Evolutionary conservation across 2,329 filamentous ascomycete species (phyloP), one percentile per base, ranked within the genome.

Genomic region (Aspergillus neoniger): DNA sequence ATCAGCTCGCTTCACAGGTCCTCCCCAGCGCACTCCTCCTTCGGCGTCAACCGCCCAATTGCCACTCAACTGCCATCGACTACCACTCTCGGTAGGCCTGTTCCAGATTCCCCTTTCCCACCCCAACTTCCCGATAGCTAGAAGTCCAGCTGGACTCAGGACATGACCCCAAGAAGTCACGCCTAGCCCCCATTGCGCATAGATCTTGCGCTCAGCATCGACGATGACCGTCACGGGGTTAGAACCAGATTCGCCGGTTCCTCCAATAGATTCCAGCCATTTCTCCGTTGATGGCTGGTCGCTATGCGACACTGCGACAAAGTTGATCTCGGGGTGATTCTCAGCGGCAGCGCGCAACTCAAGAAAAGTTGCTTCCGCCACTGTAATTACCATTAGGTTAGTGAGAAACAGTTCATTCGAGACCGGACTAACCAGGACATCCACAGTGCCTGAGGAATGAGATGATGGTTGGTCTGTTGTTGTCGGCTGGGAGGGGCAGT

Each of bases 41-140:
- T 63, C 43, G 28, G 6, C 53, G 60, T 67, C 65, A 38, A 66
- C 55, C 4, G 61, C 64, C 58, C 56, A 67, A 43, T 61, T 30
- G 17, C 69, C 66, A 56, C 59, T 58, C 10, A 49, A 52, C 57
- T 71, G 69, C 69, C 69, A 71, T 14, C 68, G 41, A 55, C 58
- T 70, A 4, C 69, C 67, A 57, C 65, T 70, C 60, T 70, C 67
- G 9, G 68, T 70, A 2, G 67, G 67, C 30, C 67, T 55, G 51
- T 69, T 65, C 65, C 65, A 66, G 12, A 65, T 63, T 1, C 62
- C 63, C 25, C 60, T 55, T n/a, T 63, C 62, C n/a, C 51, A 38
- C 3, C 53, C 58, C 28, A 60, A 9, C 10, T 49, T 39, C 9
- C 56, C 15, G 9, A 57, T 49, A 5, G 48, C 47, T 30, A 39